Evolutionary conservation across 345 rosid genomes (phyloP), one percentile per base, ranked within the genome.

Genomic region (Eucalyptus marginata): DNA sequence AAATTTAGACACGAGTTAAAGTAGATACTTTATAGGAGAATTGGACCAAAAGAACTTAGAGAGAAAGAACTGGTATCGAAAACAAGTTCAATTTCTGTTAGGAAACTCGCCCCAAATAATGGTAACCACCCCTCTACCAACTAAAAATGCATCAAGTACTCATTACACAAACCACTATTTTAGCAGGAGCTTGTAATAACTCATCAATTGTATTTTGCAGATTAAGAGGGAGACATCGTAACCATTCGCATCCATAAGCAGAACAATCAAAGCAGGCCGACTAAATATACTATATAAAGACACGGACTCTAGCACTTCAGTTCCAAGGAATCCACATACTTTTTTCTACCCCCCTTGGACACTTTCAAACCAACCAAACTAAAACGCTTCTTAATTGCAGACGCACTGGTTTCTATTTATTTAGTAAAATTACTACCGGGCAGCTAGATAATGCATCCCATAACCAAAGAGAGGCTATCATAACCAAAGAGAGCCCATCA

Each of bases 391-490:
- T 36, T 25, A 43, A 71, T 24, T 3, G 81, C 87, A 83, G 90
- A 90, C 92, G 81, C 88, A 84, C 89, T 90, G 87, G 79, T 87
- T 90, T 88, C 86, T 90, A 90, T 86, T 88, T 66, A 64, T 64
- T 66, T 20, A 20, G 14, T 76, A 5, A 76, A 76, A 76, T 76
- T 40, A 36, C 25, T 36, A 10, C 6, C 5, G 14, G 81, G 1
- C 29, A 4, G 83, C 27, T 10, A 40, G 47, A 20, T 20, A 22
- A 76, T 76, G 27, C 13, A 40, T 76, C 27, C 11, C 13, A 47
- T 47, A 47, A 47, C 13, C 49, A 46, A 46, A 46, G 49, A 46
- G 4, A 3, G 49, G 12, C 49, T 10, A 46, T 51, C 47, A 76
- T 36, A 40, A 40, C 83, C 83, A 40, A 76, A 40, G 47, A 76